Base-by-base conservation (phyloP, 345 rosid genomes). In the Turnera subulata region DNA sequence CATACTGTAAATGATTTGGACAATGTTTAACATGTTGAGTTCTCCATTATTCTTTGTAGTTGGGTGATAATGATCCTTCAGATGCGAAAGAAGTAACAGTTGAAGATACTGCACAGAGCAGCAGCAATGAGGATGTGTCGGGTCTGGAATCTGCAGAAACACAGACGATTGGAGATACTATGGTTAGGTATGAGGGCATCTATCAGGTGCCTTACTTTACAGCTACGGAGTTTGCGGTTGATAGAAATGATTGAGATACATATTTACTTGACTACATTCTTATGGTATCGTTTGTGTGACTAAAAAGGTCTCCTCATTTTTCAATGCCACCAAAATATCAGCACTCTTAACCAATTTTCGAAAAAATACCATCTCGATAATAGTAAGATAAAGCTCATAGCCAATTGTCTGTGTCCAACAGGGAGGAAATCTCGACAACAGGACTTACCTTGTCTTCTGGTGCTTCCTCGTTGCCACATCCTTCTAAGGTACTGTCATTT, bases 381-480 rank as follows among this genome's bases (percentile, higher is more conserved):
- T n/a, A n/a, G n/a, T n/a, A n/a, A n/a, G n/a, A n/a, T n/a, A n/a
- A n/a, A n/a, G n/a, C n/a, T 47, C 18, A 23, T 15, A 60, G 33
- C 23, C 35, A 37, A 23, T 37, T 46, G 29, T 42, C 35, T 18
- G 21, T 2, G 1, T 29, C 42, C 56, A 77, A 63, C 79, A 84
- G 92, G 74, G 80, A 80, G 73, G 85, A 75, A 61, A 20, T 66
- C 55, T 62, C 62, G 39, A 56, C 51, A 20, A 51, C 66, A 42
- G 70, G 69, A 57, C 55, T 74, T 59, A 73, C 56, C 75, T 75
- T 89, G 64, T 65, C 72, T 55, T 82, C 90, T 61, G 90, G 85
- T 53, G 77, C 73, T 42, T 78, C 79, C 64, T 80, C 66, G 38
- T 71, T 81, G 51, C 78, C 81, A 68, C 76, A 63, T 65, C 88